phyloP scores from a whole-genome alignment of 202 grass and related monocot genomes.

The Carex arenaria region DNA sequence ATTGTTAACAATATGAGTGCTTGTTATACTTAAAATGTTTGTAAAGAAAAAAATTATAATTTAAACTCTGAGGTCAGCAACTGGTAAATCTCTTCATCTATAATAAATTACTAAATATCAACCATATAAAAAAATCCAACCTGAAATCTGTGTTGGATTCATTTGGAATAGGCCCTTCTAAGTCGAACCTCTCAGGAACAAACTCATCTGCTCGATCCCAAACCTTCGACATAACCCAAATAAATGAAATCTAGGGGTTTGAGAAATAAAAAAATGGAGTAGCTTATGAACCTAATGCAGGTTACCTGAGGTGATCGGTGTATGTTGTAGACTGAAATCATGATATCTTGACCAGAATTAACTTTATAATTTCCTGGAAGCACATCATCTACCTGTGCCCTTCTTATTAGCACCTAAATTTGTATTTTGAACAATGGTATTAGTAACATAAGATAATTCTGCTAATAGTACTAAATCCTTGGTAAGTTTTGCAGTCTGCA shows the following conservation, averaged over 20 bases:
- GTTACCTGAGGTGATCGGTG: constrained; percentile 78
- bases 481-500: not conserved
- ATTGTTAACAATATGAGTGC: not conserved
- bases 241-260: constrained; percentile 15
- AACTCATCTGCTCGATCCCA: constrained; percentile 94
- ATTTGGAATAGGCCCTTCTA: constrained; percentile 87
- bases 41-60: constrained; percentile 1
- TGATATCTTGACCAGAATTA: constrained; percentile 84
- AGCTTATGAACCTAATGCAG: not conserved
- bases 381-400: constrained; percentile 75
- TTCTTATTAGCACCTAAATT: constrained; percentile 73
- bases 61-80: not conserved
- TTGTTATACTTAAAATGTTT: not conserved
- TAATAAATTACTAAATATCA: not conserved
- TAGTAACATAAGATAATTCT: not conserved
- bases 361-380: constrained; percentile 94
- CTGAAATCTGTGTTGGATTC: constrained; percentile 95
- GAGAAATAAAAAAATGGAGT: not conserved
- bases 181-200: constrained; percentile 79
- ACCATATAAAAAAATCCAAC: constrained; percentile 23
- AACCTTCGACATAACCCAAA: constrained; percentile 45
- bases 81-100: constrained; percentile 5
- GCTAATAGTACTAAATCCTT: not conserved
- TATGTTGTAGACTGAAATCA: constrained; percentile 99
- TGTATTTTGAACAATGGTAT: not conserved